Evolutionary conservation across 2,329 filamentous ascomycete genomes (phyloP).

Genomic region (Ascochyta fabae): DNA sequence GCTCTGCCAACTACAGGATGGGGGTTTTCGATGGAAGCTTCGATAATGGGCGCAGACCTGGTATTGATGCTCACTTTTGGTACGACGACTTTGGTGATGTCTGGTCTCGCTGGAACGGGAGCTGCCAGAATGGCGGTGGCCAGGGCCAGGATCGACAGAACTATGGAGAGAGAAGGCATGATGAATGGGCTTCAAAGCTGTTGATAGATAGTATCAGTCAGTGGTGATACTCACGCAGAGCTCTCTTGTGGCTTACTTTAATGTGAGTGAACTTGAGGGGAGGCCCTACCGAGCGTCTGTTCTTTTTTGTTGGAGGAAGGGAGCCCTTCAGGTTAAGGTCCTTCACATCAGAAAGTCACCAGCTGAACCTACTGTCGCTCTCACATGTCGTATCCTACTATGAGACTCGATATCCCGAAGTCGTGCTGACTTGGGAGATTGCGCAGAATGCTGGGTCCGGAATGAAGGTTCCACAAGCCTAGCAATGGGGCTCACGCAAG

Average conservation of each 20-base stretch:
- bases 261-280: not conserved
- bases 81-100: constrained; percentile 3
- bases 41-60: constrained; percentile 1
- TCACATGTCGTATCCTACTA: constrained; percentile 7
- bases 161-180: constrained; percentile 9
- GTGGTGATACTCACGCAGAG: not conserved
- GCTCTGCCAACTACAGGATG: not conserved
- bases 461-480: constrained; percentile 1
- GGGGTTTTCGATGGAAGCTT: not conserved
- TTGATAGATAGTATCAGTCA: not conserved
- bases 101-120: constrained; percentile 20
- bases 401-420: constrained; percentile 1
- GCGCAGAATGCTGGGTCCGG: not conserved
- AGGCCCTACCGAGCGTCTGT: not conserved
- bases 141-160: constrained; percentile 14
- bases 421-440: not conserved
- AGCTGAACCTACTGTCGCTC: constrained; percentile 1
- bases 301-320: not conserved
- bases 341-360: not conserved
- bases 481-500: constrained; percentile 5
- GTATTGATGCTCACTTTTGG: not conserved
- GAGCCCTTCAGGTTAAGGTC: not conserved
- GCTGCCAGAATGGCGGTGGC: constrained; percentile 11
- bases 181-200: not conserved
- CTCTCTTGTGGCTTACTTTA: not conserved